A percentile compares a stretch with the other conserved stretches of the same genome.
These are phyloP conservation scores for Nemania abortiva DNA, from an alignment of 2,329 filamentous ascomycete species.

Conservation along the genomic window DNA sequence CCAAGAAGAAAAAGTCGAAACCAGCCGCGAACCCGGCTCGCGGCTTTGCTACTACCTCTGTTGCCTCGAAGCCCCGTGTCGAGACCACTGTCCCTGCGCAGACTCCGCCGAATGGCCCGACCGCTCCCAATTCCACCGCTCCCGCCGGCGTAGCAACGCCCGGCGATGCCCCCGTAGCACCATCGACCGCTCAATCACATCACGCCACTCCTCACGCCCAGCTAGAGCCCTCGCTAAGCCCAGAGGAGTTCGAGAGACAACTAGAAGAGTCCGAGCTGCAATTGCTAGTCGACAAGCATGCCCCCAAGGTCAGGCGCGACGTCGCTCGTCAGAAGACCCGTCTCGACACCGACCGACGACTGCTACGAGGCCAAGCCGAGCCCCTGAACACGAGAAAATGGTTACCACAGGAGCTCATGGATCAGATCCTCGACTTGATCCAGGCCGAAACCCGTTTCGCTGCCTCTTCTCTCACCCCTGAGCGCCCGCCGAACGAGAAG, in stretches of 20 bases:
- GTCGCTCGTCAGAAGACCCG: constrained; percentile 79
- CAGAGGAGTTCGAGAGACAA: constrained; percentile 90
- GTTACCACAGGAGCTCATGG: constrained; percentile 83
- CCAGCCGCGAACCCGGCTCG: constrained; percentile 85
- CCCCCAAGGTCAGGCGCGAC: constrained; percentile 82
- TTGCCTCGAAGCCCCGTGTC: constrained; percentile 82
- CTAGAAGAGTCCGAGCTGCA: constrained; percentile 93
- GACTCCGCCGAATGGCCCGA: constrained; percentile 34
- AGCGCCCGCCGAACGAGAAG: constrained; percentile 61
- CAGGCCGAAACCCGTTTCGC: constrained; percentile 73
- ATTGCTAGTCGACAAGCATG: constrained; percentile 85
- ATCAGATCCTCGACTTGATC: constrained; percentile 80
- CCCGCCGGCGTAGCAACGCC: constrained; percentile 14
- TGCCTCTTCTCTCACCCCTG: constrained; percentile 62
- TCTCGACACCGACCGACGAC: constrained; percentile 85
- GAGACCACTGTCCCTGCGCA: constrained; percentile 58
- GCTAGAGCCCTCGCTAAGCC: constrained; percentile 68
- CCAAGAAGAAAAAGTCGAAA: constrained; percentile 92
- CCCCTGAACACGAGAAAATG: constrained; percentile 79
- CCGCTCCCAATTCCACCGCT: constrained; percentile 15
- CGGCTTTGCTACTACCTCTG: constrained; percentile 93
- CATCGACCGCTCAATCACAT: constrained; percentile 31
- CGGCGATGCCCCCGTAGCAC: not conserved
- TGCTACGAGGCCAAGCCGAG: constrained; percentile 84
- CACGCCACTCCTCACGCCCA: constrained; percentile 10